These are phyloP conservation scores for Solanum corneliomulleri DNA, from an alignment of 257 asterid genomes.

Conservation along the genomic window DNA sequence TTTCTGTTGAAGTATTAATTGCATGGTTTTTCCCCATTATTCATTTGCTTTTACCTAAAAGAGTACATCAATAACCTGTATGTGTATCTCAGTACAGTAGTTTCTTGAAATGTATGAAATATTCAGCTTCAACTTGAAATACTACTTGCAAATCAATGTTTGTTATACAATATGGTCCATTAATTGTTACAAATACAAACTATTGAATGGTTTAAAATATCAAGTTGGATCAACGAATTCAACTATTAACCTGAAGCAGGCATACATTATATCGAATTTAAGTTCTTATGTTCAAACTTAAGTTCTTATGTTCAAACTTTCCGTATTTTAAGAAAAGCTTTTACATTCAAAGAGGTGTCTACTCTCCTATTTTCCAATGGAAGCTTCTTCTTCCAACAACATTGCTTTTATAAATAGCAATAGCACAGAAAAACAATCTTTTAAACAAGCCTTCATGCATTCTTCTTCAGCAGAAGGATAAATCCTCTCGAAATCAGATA, in stretches of 20 bases:
- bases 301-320: neutral
- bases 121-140: neutral
- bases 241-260: no score
- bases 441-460: conserved; percentile 31
- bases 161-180: neutral
- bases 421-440: conserved; percentile 55
- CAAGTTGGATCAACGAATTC: neutral
- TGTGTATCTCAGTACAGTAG: neutral
- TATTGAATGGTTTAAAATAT: neutral
- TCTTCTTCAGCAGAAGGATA: conserved; percentile 2
- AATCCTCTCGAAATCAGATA: conserved; percentile 25
- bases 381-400: conserved; percentile 66
- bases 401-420: conserved; percentile 13
- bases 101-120: neutral
- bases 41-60: neutral
- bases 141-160: neutral
- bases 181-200: neutral
- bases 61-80: neutral
- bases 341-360: neutral
- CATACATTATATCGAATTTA: no score
- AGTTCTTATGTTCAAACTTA: neutral
- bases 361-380: conserved; percentile 54
- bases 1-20: conserved; percentile 8
- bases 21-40: neutral
- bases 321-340: conserved; percentile 31